Base-by-base conservation (phyloP, 352 stramenopile genomes). In the Pelagophyceae sp. region DNA sequence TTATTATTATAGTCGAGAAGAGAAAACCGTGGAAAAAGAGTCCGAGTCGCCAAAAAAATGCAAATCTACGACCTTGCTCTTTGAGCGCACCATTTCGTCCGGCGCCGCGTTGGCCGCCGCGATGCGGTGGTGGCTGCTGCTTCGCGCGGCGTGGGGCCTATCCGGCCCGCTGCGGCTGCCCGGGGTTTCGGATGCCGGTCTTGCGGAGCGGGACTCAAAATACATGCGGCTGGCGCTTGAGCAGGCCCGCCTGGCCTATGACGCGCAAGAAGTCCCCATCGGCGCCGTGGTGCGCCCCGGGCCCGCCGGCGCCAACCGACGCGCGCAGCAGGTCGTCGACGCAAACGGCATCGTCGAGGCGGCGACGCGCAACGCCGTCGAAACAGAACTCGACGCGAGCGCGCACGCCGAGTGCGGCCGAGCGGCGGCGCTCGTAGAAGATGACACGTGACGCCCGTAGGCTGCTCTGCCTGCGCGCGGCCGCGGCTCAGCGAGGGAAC, bases 211-310 rank as follows among this genome's bases (percentile, higher is more conserved):
- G 1, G 63, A 74, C 67, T 33, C 11, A 23, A 17, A 31, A 1
- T 50, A n/a, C 67, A 74, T 74, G 67, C 35, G 35, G 15, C 33
- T 74, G 2, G 67, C 67, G 35, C 38, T 74, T 1, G 35, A 74
- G 1, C 15, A 74, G 38, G 67, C 67, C 0, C 67, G 38, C 0
- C 15, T 0, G 17, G 67, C 67, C 67, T 17, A 33, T 2, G 11
- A 5, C 1, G 29, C 2, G 15, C 23, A n/a, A 33, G 67, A 74
- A 37, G 67, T 74, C 5, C 67, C 67, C 11, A 31, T 74, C 17
- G 67, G 67, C 20, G 67, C 67, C 38, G 67, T 74, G 2, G 35
- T 74, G 1, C 45, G 45, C 23, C 45, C 11, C 11, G 11, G 45
- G 11, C 11, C 45, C 45, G 23, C 23, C 11, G 11, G 11, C 45